Conservation (phyloP, 129 eudicot species). For the Saposhnikovia divaricata region DNA sequence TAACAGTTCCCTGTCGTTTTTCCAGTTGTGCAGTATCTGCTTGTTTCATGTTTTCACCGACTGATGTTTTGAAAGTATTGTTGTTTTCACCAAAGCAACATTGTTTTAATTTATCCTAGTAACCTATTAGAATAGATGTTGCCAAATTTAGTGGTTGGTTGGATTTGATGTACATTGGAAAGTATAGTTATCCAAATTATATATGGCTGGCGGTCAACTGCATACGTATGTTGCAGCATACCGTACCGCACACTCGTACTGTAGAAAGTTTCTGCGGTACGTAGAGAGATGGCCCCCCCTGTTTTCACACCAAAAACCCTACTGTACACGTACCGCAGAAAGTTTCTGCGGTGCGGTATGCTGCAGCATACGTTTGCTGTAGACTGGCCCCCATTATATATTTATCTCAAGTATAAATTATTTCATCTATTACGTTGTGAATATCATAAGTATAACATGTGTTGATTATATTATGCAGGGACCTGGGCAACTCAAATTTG, state of each 20-base stretch:
- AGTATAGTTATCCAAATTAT: neutral
- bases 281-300: no score
- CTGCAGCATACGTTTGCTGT: no score
- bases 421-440: neutral
- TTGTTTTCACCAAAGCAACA: neutral
- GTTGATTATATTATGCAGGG: constrained; percentile 35
- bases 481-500: constrained; percentile 75
- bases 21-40: neutral
- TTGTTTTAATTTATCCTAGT: neutral
- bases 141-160: neutral
- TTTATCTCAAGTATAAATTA: neutral
- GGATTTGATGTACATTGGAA: neutral
- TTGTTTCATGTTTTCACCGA: neutral
- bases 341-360: no score
- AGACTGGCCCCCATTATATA: no score
- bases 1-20: neutral
- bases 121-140: neutral
- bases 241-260: no score
- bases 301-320: no score
- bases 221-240: no score
- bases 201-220: no score
- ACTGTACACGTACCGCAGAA: no score
- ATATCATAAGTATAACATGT: neutral
- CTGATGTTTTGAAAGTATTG: neutral
- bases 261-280: no score